Percentiles rank a stretch among this genome's conserved stretches.
Evolutionary conservation across 257 asterid species (phyloP).

Genomic region (Nicotiana benthamiana): DNA sequence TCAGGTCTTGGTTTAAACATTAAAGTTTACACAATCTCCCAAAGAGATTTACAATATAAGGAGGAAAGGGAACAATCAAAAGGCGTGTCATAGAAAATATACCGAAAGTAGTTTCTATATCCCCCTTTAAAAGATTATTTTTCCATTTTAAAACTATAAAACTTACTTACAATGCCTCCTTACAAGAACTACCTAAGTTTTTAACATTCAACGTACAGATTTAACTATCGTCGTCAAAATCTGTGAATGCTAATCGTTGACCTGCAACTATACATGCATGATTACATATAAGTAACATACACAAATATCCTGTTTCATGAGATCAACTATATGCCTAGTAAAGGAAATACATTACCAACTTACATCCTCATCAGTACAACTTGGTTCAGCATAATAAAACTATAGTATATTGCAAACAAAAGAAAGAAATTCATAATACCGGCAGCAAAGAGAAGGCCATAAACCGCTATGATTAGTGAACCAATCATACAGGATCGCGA

Average conservation of each 20-base stretch:
- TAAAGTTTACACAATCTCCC: background rate
- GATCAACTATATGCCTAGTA: background rate
- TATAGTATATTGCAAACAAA: background rate
- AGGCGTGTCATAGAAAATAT: background rate
- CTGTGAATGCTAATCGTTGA: background rate
- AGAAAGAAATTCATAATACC: slow-evolving; percentile 24
- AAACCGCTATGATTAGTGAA: slow-evolving; percentile 50
- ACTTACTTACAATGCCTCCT: background rate
- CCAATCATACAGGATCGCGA: slow-evolving; percentile 38
- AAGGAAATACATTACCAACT: slow-evolving; percentile 2
- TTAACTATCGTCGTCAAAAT: background rate
- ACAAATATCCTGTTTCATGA: background rate
- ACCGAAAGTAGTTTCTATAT: background rate
- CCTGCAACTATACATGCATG: background rate
- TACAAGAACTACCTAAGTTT: background rate
- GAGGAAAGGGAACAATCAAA: background rate
- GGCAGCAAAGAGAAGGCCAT: slow-evolving; percentile 72
- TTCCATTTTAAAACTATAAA: background rate
- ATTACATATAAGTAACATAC: background rate
- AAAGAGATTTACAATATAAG: background rate
- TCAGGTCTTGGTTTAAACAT: too few species aligned
- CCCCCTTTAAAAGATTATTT: background rate
- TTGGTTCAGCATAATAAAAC: background rate
- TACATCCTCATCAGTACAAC: slow-evolving; percentile 21
- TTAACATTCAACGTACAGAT: background rate